phyloP scores from a whole-genome alignment of 768 basidiomycete species.

The Collybiopsis luxurians region DNA sequence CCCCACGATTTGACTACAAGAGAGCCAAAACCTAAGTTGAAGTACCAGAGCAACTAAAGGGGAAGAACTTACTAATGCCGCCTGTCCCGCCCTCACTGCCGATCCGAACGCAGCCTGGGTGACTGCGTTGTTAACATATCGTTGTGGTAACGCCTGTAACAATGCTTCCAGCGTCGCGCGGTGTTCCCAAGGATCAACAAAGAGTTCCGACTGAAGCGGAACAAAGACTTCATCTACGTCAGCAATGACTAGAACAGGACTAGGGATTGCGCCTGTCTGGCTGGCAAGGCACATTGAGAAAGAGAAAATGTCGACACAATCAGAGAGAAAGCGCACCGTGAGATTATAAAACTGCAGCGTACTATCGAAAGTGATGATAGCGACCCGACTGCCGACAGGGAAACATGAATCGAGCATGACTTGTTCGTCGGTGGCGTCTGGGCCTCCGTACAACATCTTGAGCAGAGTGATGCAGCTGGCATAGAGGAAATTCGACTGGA shows the following conservation, averaged over 20 bases:
- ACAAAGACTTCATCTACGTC: constrained; percentile 94
- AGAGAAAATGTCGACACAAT: neutral
- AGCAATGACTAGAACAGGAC: constrained; percentile 72
- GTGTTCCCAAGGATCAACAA: constrained; percentile 71
- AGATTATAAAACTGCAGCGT: constrained; percentile 88
- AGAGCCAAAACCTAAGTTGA: constrained; percentile 8
- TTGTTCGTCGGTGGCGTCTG: constrained; percentile 33
- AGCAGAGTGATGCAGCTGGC: constrained; percentile 64
- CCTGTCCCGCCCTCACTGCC: constrained; percentile 66
- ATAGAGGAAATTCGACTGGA: constrained; percentile 65
- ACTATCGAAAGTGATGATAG: constrained; percentile 79
- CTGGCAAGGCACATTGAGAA: constrained; percentile 20
- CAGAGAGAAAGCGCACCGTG: constrained; percentile 53
- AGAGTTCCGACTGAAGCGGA: constrained; percentile 68
- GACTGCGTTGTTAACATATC: constrained; percentile 48
- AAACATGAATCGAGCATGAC: constrained; percentile 44
- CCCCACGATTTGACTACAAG: constrained; percentile 61
- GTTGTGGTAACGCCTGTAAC: constrained; percentile 59
- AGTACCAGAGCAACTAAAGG: neutral
- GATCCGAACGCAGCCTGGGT: constrained; percentile 75
- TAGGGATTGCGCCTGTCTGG: constrained; percentile 45
- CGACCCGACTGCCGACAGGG: constrained; percentile 55
- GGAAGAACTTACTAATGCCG: constrained; percentile 57
- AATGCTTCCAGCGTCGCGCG: constrained; percentile 63
- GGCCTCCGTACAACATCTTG: constrained; percentile 61